Percentiles rank a stretch among this genome's conserved stretches.
Evolutionary conservation across 306 rosid genomes (phyloP).

Genomic region (Lagenaria siceraria): DNA sequence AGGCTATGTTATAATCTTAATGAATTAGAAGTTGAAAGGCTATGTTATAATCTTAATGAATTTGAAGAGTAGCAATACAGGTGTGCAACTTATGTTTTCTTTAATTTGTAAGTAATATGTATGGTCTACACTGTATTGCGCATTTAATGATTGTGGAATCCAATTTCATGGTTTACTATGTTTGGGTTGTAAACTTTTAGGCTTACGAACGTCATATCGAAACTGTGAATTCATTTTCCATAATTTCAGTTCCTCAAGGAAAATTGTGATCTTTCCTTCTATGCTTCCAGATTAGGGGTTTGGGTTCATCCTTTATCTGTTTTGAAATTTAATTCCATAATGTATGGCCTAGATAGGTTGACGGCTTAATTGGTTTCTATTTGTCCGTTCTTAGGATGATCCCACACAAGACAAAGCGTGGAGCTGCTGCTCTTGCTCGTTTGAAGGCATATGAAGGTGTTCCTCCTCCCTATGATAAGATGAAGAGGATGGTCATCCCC

Average conservation of each 20-base stretch:
- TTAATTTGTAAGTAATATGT: background rate
- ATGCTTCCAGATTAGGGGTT: background rate
- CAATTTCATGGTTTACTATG: background rate
- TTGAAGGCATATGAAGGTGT: constrained; percentile 48
- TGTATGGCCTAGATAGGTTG: background rate
- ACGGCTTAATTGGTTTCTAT: background rate
- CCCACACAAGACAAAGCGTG: constrained; percentile 55
- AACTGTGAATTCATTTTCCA: background rate
- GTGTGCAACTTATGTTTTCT: background rate
- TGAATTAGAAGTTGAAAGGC: background rate
- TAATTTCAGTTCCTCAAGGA: background rate
- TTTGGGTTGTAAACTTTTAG: background rate
- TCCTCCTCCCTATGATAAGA: constrained; percentile 54
- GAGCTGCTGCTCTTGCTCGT: constrained; percentile 53
- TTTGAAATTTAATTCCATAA: background rate
- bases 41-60: background rate
- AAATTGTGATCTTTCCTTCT: background rate
- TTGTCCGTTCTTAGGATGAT: constrained; percentile 28
- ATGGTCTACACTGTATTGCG: background rate
- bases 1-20: background rate
- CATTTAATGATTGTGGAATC: background rate
- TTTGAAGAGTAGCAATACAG: background rate
- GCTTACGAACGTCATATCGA: background rate
- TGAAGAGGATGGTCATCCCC: constrained; percentile 49
- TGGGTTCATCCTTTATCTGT: background rate